phyloP scores from a whole-genome alignment of 371 early-diverging fungal genomes.

The Mortierella sp. region DNA sequence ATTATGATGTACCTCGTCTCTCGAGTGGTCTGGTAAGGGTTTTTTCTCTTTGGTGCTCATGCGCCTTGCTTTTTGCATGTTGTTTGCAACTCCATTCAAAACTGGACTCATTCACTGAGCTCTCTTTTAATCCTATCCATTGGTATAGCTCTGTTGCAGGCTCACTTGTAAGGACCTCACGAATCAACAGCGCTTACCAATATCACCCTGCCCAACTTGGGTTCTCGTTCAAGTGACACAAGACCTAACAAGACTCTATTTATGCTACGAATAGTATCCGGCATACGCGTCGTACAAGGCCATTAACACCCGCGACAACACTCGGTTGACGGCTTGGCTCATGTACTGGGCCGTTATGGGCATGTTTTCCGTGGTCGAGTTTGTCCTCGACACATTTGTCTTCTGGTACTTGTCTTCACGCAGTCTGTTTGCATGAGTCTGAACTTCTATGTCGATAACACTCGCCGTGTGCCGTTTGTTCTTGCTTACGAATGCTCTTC shows the following conservation, averaged over 20 bases:
- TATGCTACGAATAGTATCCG: slow-evolving; percentile 34
- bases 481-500: background rate
- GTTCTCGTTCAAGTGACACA: background rate
- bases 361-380: slow-evolving; percentile 41
- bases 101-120: background rate
- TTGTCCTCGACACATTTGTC: slow-evolving; percentile 46
- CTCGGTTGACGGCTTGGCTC: slow-evolving; percentile 50
- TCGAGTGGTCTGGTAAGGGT: slow-evolving; percentile 38
- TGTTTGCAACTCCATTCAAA: background rate
- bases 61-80: background rate
- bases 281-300: slow-evolving; percentile 59
- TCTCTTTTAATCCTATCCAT: background rate
- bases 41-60: background rate
- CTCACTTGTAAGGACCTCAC: slow-evolving; percentile 30
- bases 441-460: too few relatives aligned
- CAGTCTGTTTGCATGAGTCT: too few relatives aligned
- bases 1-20: slow-evolving; percentile 45
- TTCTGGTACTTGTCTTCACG: slow-evolving; percentile 36
- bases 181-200: background rate
- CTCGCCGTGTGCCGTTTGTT: too few relatives aligned
- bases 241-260: background rate
- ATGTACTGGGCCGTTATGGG: slow-evolving; percentile 60
- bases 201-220: background rate
- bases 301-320: slow-evolving; percentile 42
- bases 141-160: slow-evolving; percentile 39